Evolutionary conservation across 208 protist species (phyloP), one percentile per base, ranked within the genome.

Genomic region (Acanthamoeba quina): DNA sequence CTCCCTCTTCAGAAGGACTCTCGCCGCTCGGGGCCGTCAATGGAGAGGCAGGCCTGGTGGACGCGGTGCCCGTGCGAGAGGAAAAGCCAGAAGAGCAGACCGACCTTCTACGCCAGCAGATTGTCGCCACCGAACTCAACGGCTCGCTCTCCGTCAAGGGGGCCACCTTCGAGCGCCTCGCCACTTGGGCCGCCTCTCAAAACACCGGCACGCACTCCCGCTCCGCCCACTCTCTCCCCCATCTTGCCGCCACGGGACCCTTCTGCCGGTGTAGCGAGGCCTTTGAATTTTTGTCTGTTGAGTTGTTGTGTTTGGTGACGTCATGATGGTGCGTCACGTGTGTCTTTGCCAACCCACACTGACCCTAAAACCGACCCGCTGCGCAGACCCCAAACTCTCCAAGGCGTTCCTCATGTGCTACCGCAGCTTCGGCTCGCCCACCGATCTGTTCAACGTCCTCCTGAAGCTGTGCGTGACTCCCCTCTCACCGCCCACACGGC

Each of bases 51-150:
- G 64, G 10, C 9, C 26, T 37, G 64, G 26, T 72, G 64, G 64
- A 72, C 11, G 64, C 64, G 6, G 64, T 72, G 64, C 64, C 64
- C 29, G 29, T 24, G 26, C 44, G 49, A 31, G 49, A 56, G 26
- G 78, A 86, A 49, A 86, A 86, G 78, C 78, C 78, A 7, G 78
- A 86, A n/a, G 78, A 86, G 78, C 78, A 86, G 49, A 62, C 49
- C 49, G 41, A 56, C 29, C 78, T 86, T 10, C 44, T 56, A 21
- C 49, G 78, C 6, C 78, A 86, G 26, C 78, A 86, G 21, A 86
- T 86, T n/a, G 49, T 86, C 47, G 64, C 64, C 52, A 41, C 5
- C 78, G 49, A 54, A 3, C 11, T 31, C 44, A 58, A 86, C 41
- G 78, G 78, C n/a, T 3, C 21, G 49, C 78, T 86, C 78, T 64